phyloP scores from a whole-genome alignment of 2,329 filamentous ascomycete genomes.

The Talaromyces albobiverticillius region DNA sequence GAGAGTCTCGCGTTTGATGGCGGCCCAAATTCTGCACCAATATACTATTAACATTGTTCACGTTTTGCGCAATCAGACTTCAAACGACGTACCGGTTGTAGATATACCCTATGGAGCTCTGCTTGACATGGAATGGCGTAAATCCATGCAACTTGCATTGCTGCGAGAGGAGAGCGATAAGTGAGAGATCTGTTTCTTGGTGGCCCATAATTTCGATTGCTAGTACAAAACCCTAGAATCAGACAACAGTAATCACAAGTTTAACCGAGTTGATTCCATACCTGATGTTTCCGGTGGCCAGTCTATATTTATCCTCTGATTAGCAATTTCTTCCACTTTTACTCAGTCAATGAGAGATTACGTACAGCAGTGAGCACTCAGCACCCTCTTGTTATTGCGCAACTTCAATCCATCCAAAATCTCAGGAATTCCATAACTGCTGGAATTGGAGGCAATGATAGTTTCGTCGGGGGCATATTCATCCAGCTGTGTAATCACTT shows the following conservation, averaged over 20 bases:
- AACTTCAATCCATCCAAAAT: slow-evolving; percentile 39
- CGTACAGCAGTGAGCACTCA: slow-evolving; percentile 46
- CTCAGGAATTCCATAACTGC: slow-evolving; percentile 45
- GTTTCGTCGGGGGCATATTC: slow-evolving; percentile 31
- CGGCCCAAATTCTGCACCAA: slow-evolving; percentile 38
- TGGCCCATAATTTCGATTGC: slow-evolving; percentile 41
- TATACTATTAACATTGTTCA: background rate
- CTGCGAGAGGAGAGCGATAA: slow-evolving; percentile 29
- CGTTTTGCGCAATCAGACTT: background rate
- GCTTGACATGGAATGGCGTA: slow-evolving; percentile 35
- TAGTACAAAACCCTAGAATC: slow-evolving; percentile 9
- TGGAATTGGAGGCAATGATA: slow-evolving; percentile 49
- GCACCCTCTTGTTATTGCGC: slow-evolving; percentile 32
- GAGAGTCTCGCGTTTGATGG: slow-evolving; percentile 42
- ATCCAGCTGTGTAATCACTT: slow-evolving; percentile 41
- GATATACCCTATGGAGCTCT: slow-evolving; percentile 38
- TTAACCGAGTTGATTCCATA: slow-evolving; percentile 9
- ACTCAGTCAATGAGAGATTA: slow-evolving; percentile 17
- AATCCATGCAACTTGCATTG: slow-evolving; percentile 33
- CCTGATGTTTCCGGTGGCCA: slow-evolving; percentile 40
- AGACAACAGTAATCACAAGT: background rate
- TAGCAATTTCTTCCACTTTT: background rate
- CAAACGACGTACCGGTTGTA: slow-evolving; percentile 32
- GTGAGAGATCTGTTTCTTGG: slow-evolving; percentile 27
- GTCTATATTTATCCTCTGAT: slow-evolving; percentile 21